A percentile compares a stretch with the other conserved stretches of the same genome.
These are phyloP conservation scores for Drechmeria coniospora DNA, from an alignment of 2,329 filamentous ascomycete species.

Conservation along the genomic window DNA sequence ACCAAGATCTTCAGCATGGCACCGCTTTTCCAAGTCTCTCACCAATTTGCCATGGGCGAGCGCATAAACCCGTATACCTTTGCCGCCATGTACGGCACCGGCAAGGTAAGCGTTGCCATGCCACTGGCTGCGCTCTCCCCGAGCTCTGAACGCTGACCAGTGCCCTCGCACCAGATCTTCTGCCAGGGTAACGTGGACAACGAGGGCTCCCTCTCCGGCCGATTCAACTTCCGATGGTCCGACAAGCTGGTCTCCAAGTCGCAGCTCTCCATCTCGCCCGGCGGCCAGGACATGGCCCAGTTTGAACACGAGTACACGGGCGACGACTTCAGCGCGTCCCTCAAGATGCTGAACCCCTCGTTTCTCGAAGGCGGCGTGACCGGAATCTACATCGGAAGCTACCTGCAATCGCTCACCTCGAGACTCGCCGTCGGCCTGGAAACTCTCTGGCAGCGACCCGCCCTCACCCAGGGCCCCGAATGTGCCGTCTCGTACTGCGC, in stretches of 20 bases:
- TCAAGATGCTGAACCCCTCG: conserved; percentile 95
- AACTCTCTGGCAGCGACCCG: conserved; percentile 82
- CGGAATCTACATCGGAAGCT: conserved; percentile 89
- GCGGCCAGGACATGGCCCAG: conserved; percentile 74
- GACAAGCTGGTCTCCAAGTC: conserved; percentile 71
- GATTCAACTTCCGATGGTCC: conserved; percentile 88
- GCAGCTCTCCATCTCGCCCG: conserved; percentile 69
- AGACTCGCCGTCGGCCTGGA: conserved; percentile 79
- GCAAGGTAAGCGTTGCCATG: conserved; percentile 73
- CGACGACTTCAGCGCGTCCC: conserved; percentile 76
- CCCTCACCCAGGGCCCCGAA: conserved; percentile 75
- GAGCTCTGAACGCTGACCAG: neutral
- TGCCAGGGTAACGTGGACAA: conserved; percentile 93
- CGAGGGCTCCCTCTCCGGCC: conserved; percentile 70
- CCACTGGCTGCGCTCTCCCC: conserved; percentile 1
- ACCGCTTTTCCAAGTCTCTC: conserved; percentile 92
- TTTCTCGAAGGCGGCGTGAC: conserved; percentile 81
- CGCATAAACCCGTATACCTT: conserved; percentile 89
- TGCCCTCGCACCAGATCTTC: conserved; percentile 77
- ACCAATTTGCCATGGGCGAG: conserved; percentile 92
- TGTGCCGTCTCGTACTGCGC: conserved; percentile 79
- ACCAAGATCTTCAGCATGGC: conserved; percentile 92
- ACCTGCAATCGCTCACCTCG: conserved; percentile 84
- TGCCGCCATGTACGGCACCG: conserved; percentile 82
- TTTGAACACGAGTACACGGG: conserved; percentile 94